Conservation (phyloP, 2,329 filamentous ascomycete genomes). For the Diaporthe sp. region DNA sequence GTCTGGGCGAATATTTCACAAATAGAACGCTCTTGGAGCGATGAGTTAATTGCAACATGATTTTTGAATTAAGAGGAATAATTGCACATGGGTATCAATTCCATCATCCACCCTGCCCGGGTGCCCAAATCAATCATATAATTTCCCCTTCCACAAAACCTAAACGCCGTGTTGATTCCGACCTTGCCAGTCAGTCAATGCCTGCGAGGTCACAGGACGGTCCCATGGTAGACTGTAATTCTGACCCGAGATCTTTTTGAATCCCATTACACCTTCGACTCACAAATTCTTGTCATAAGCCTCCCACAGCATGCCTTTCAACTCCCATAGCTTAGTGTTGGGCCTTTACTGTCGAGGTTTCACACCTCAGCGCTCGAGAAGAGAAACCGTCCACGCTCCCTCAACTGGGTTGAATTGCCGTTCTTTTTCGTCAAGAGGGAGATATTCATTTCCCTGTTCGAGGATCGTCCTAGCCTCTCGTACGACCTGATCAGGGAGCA, state of each 20-base stretch:
- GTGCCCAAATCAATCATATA: background rate
- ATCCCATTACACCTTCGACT: background rate
- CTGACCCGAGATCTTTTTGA: background rate
- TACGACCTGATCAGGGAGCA: slow-evolving; percentile 66
- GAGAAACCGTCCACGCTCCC: slow-evolving; percentile 35
- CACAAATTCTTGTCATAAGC: background rate
- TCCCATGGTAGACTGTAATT: background rate
- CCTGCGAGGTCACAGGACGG: background rate
- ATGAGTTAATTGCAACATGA: background rate
- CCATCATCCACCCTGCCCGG: background rate
- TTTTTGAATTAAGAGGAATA: background rate
- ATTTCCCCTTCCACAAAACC: background rate
- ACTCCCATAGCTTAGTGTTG: background rate
- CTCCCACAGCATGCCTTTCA: background rate
- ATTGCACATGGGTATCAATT: slow-evolving; percentile 6
- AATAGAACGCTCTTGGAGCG: background rate
- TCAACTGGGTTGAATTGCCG: slow-evolving; percentile 9
- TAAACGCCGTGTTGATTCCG: background rate
- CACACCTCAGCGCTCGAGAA: slow-evolving; percentile 33
- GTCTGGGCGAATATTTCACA: background rate
- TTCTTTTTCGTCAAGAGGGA: slow-evolving; percentile 36
- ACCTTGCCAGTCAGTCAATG: background rate
- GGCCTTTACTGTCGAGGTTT: background rate
- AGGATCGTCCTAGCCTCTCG: slow-evolving; percentile 60
- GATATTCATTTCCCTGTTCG: slow-evolving; percentile 56